These are phyloP conservation scores for Lactarius trivialis DNA, from an alignment of 768 basidiomycete genomes.

Conservation along the genomic window DNA sequence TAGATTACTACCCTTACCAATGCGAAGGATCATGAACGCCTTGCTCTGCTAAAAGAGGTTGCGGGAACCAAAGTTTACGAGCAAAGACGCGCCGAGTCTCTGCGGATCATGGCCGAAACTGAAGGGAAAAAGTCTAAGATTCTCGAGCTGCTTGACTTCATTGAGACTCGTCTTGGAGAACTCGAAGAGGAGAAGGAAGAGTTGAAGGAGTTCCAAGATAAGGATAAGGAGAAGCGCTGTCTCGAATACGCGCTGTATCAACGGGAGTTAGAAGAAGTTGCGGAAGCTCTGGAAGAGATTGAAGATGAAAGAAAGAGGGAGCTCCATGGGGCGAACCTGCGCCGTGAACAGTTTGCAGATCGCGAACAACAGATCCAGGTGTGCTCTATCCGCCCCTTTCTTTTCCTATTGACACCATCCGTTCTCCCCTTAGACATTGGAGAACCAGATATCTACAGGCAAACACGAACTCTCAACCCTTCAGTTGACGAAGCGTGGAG, in stretches of 20 bases:
- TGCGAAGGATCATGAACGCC: constrained; percentile 90
- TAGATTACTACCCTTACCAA: constrained; percentile 96
- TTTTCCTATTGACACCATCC: background rate
- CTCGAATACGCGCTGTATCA: constrained; percentile 94
- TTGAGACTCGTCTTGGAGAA: constrained; percentile 83
- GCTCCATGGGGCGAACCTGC: constrained; percentile 74
- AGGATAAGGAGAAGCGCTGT: constrained; percentile 90
- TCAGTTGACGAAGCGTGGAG: constrained; percentile 61
- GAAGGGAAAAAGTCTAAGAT: constrained; percentile 91
- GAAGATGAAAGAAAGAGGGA: constrained; percentile 77
- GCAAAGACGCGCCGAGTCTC: constrained; percentile 82
- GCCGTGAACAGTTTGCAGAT: constrained; percentile 74
- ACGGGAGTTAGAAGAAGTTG: constrained; percentile 85
- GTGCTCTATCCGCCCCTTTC: constrained; percentile 22
- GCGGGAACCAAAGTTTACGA: constrained; percentile 99
- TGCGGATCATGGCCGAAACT: constrained; percentile 97
- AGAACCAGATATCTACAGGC: constrained; percentile 61
- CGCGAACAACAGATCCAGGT: constrained; percentile 86
- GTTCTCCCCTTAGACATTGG: constrained; percentile 49
- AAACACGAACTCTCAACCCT: constrained; percentile 69
- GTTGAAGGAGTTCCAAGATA: constrained; percentile 91
- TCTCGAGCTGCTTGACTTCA: constrained; percentile 80
- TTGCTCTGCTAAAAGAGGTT: constrained; percentile 94
- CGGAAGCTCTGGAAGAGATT: constrained; percentile 77
- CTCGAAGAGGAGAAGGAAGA: constrained; percentile 98